These are phyloP conservation scores for Metschnikowia colocasiae DNA, from an alignment of 805 yeast genomes.

Conservation along the genomic window DNA sequence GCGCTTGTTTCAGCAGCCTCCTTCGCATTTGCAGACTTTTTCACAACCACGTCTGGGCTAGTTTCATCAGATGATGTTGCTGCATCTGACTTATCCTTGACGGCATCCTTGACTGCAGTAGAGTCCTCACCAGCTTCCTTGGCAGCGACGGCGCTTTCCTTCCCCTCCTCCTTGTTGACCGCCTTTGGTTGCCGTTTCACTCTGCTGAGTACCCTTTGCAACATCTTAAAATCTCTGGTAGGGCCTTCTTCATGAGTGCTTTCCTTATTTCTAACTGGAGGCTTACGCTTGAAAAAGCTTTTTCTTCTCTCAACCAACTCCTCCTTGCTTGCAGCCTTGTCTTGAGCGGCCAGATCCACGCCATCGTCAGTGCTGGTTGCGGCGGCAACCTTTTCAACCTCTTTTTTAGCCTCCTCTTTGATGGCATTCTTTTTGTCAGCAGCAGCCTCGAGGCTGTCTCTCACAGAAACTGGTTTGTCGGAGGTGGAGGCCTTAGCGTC, in stretches of 20 bases:
- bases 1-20: background rate
- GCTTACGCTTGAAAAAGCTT: constrained; percentile 9
- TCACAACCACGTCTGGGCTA: background rate
- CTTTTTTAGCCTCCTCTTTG: background rate
- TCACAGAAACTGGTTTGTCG: constrained; percentile 3
- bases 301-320: constrained; percentile 8
- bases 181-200: background rate
- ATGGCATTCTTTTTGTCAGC: background rate
- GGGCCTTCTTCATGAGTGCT: background rate
- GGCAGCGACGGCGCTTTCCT: background rate
- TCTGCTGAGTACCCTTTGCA: constrained; percentile 4
- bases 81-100: background rate
- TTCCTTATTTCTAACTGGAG: background rate
- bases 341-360: background rate
- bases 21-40: background rate
- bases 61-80: background rate
- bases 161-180: background rate
- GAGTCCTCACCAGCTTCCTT: background rate
- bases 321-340: constrained; percentile 6
- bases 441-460: background rate
- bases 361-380: background rate
- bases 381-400: constrained; percentile 7
- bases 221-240: background rate
- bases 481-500: constrained; percentile 1
- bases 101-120: background rate